Conservation (phyloP, 2,329 filamentous ascomycete species). For the Fusarium avenaceum region DNA sequence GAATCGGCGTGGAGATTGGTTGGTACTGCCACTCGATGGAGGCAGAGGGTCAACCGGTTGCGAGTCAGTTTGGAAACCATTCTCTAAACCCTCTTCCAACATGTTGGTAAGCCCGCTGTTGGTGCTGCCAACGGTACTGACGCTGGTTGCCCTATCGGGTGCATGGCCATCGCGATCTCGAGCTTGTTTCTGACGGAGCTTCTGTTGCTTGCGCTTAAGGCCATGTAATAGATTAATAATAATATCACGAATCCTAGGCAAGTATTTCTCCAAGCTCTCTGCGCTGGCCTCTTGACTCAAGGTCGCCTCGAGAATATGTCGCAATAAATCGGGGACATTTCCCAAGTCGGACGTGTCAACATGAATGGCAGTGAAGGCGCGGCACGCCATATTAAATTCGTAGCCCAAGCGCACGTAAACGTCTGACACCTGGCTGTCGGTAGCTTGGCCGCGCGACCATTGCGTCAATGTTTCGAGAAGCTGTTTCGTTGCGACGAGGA, state of each 20-base stretch:
- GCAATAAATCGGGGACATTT: constrained; percentile 91
- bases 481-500: constrained; percentile 97
- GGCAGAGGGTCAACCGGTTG: constrained; percentile 51
- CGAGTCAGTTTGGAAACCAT: constrained; percentile 61
- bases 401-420: constrained; percentile 98
- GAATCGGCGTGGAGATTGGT: constrained; percentile 63
- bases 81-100: constrained; percentile 71
- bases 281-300: constrained; percentile 96
- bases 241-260: constrained; percentile 95
- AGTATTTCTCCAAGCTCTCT: constrained; percentile 91
- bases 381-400: constrained; percentile 99
- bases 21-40: constrained; percentile 47
- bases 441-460: constrained; percentile 94
- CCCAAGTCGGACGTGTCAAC: constrained; percentile 95
- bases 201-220: constrained; percentile 96
- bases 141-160: constrained; percentile 68
- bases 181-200: constrained; percentile 75
- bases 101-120: constrained; percentile 68
- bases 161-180: constrained; percentile 66
- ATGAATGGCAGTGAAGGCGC: constrained; percentile 95
- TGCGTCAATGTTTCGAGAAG: constrained; percentile 96
- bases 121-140: constrained; percentile 70
- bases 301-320: constrained; percentile 93
- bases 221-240: constrained; percentile 98
- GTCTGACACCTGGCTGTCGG: constrained; percentile 95